Evolutionary conservation across 208 protist genomes (phyloP), one percentile per base, ranked within the genome.

Genomic region (Trypanosoma scelopori): DNA sequence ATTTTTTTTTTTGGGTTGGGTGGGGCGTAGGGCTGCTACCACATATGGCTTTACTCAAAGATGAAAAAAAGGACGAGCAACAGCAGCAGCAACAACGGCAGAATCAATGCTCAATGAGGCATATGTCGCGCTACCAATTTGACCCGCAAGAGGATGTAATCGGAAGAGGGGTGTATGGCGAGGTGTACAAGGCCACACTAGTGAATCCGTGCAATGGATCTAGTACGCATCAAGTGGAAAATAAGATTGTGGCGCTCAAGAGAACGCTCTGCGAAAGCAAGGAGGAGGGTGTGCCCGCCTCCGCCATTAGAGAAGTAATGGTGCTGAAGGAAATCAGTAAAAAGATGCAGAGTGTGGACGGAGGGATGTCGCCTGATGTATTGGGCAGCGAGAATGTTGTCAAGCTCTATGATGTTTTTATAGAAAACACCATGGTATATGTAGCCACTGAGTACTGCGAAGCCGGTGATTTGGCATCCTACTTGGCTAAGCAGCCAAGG

Each of bases 401-500:
- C 1, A 22, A 64, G 49, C 68, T 99, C n/a, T 71, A 89, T 49
- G 97, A 99, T 65, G 92, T 99, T 28, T 91, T 99, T 27, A 78
- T 98, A 61, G 91, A 90, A 13, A 81, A 93, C 35, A 78, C 81
- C 9, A 92, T 93, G 37, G 84, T 98, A 4, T 97, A 94, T 35
- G 71, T 99, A 11, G 97, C 97, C 1, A 97, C 98, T 50, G 97
- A 99, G 79, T 98, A 87, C 79, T 85, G 98, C 45, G 96, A 98
- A 9, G 80, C 96, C 18, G 85, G 97, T 20, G 97, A 99, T 69
- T 70, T 99, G 52, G 97, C 97, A 73, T 89, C 92, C 60, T 99
- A 93, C 65, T 65, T 99, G 47, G 75, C 73, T 0, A 64, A 73
- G 46, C 60, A 79, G 15, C 60, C 60, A 4, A 45, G 56, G 20